These are phyloP conservation scores for Apiospora pterosperma DNA, from an alignment of 2,329 filamentous ascomycete genomes.

Conservation along the genomic window DNA sequence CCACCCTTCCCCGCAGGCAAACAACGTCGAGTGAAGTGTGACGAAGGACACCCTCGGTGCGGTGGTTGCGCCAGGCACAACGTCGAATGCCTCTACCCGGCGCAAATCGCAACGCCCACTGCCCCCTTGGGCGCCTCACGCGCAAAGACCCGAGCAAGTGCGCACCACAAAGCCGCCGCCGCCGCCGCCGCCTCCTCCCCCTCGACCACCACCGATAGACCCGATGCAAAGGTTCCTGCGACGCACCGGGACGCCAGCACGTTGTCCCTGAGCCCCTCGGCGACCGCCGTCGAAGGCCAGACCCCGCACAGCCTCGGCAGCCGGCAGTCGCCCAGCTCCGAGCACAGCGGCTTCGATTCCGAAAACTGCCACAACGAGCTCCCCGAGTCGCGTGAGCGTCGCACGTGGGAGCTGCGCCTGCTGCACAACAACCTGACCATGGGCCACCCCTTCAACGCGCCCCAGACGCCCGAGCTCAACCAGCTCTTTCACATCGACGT, in stretches of 20 bases:
- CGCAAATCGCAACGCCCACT: constrained; percentile 10
- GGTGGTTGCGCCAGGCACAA: constrained; percentile 26
- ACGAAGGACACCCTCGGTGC: constrained; percentile 26
- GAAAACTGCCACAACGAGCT: constrained; percentile 17
- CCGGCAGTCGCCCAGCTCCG: constrained; percentile 9
- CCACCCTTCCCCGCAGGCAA: constrained; percentile 2
- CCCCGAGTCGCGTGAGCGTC: constrained; percentile 32
- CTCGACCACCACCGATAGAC: neutral
- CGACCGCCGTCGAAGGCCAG: neutral
- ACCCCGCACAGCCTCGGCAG: constrained; percentile 4
- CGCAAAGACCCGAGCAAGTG: constrained; percentile 9
- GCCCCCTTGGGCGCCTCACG: constrained; percentile 1
- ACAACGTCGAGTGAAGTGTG: constrained; percentile 20
- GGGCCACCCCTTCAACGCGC: constrained; percentile 22
- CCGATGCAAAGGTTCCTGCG: neutral
- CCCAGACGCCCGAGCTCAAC: constrained; percentile 14
- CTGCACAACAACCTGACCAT: constrained; percentile 33
- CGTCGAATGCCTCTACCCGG: constrained; percentile 27
- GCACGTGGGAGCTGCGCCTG: constrained; percentile 33
- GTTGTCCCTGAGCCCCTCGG: neutral
- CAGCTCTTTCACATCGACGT: constrained; percentile 30
- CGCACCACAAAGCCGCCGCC: neutral
- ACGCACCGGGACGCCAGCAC: neutral
- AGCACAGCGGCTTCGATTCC: neutral
- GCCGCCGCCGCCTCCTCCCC: neutral